phyloP scores from a whole-genome alignment of 2,329 filamentous ascomycete genomes.

The Ophiostoma ips region DNA sequence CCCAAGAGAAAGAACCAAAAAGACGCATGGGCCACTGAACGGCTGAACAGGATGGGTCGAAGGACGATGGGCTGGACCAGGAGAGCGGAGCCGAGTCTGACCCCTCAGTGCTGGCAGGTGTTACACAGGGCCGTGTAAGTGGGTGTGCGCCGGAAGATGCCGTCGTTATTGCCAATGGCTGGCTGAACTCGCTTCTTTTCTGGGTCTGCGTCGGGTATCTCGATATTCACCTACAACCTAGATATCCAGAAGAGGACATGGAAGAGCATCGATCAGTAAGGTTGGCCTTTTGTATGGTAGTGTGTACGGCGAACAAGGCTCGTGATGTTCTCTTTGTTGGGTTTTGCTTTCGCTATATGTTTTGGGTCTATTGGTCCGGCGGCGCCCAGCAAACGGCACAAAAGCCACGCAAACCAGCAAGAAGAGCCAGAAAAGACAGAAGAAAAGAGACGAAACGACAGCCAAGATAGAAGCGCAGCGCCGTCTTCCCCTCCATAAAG shows the following conservation, averaged over 20 bases:
- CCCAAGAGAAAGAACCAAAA: too few relatives aligned
- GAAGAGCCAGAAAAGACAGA: not conserved
- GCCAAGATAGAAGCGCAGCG: too few relatives aligned
- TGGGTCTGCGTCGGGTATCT: not conserved
- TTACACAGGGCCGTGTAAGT: too few relatives aligned
- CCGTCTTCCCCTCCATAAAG: not conserved
- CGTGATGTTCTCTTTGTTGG: not conserved
- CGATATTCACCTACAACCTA: slow-evolving; percentile 19
- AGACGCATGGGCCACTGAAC: too few relatives aligned
- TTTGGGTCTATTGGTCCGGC: slow-evolving; percentile 11
- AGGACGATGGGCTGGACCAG: too few relatives aligned
- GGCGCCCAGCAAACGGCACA: not conserved
- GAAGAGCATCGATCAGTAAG: slow-evolving; percentile 19
- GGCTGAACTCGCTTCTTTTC: not conserved
- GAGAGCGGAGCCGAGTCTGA: too few relatives aligned
- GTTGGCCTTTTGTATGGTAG: slow-evolving; percentile 1
- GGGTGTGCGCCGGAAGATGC: not conserved
- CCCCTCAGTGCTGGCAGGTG: too few relatives aligned
- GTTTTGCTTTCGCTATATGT: slow-evolving; percentile 9
- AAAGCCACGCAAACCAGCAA: slow-evolving; percentile 4
- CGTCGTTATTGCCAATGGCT: not conserved
- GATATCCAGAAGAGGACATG: slow-evolving; percentile 7
- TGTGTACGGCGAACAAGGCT: slow-evolving; percentile 3
- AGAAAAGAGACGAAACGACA: not conserved
- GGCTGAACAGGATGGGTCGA: too few relatives aligned